Base-by-base conservation (phyloP, 306 rosid genomes). In the Boehmeria nivea region DNA sequence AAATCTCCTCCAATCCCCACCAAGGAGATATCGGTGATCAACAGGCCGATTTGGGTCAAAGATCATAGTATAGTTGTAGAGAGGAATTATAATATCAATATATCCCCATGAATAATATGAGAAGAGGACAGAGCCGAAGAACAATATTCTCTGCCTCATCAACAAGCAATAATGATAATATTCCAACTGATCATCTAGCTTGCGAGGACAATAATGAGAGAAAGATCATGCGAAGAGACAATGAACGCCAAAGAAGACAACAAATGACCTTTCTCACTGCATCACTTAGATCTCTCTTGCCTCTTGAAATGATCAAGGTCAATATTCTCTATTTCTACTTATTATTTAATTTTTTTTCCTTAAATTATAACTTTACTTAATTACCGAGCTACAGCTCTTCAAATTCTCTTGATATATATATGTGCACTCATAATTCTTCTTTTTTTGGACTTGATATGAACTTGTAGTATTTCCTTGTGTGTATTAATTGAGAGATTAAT, bases 171-270 rank as follows among this genome's bases (percentile, higher is more conserved):
- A 54, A 48, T 34, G 20, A 16, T 12, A 25, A 34, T 21, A 49
- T 6, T 24, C 5, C 7, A 33, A 42, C 13, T 6, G 51, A 51
- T n/a, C n/a, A 14, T 40, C 16, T 3, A 11, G 45, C 43, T 57
- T 53, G 49, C 12, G 43, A 44, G 3, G 19, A 38, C 3, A 21
- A n/a, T n/a, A n/a, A 51, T 27, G 44, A 48, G 47, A 64, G 28
- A 53, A 79, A 68, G 57, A 60, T 64, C 55, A 26, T 75, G 63
- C 84, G 78, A 27, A 68, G 81, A 43, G 78, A 75, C 59, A 68
- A 40, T 59, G 81, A 79, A 22, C 60, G 72, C 22, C 76, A 79
- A 60, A 60, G 84, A 60, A 67, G 84, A 60, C 78, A 64, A 51
- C 57, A 59, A 25, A 67, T 68, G 75, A 69, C 73, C 36, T 27